A percentile compares a stretch with the other conserved stretches of the same genome.
Conservation (phyloP, 257 asterid species). For the Solanum chiquidenum region DNA sequence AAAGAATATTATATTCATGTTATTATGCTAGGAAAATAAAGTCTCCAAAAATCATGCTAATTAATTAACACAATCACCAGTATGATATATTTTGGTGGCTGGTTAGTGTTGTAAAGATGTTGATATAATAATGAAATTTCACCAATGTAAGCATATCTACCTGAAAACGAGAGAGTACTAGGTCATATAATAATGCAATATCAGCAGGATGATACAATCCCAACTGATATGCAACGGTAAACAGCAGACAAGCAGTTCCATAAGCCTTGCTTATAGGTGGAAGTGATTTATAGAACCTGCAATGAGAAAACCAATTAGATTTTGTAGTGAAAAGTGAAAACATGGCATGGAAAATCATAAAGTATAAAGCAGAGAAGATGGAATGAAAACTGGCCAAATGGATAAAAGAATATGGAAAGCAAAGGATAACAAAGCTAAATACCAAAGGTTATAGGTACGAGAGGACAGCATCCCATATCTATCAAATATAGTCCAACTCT, state of each 20-base stretch:
- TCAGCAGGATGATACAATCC: slow-evolving; percentile 42
- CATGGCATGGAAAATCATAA: not conserved
- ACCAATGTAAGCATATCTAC: slow-evolving; percentile 22
- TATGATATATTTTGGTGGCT: not conserved
- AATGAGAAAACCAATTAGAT: slow-evolving; percentile 2
- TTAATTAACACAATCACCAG: not conserved
- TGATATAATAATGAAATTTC: not conserved
- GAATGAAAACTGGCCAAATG: not conserved
- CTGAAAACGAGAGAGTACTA: slow-evolving; percentile 51
- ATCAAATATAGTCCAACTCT: not conserved
- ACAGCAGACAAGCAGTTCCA: slow-evolving; percentile 72
- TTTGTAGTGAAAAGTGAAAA: not conserved
- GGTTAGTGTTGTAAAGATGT: not conserved
- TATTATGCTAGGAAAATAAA: not conserved
- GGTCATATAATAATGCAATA: slow-evolving; percentile 42
- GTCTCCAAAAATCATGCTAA: not conserved
- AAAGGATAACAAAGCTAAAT: not conserved
- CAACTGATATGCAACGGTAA: slow-evolving; percentile 46
- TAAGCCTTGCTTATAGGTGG: slow-evolving; percentile 89
- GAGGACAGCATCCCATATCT: not conserved
- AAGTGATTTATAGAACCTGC: slow-evolving; percentile 79
- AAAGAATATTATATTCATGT: not conserved
- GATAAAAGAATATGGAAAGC: not conserved
- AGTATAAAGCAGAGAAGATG: not conserved
- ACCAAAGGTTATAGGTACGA: not conserved